phyloP scores from a whole-genome alignment of 1,284 basidiomycete species.

The Anthracocystis panici-leucophaei region DNA sequence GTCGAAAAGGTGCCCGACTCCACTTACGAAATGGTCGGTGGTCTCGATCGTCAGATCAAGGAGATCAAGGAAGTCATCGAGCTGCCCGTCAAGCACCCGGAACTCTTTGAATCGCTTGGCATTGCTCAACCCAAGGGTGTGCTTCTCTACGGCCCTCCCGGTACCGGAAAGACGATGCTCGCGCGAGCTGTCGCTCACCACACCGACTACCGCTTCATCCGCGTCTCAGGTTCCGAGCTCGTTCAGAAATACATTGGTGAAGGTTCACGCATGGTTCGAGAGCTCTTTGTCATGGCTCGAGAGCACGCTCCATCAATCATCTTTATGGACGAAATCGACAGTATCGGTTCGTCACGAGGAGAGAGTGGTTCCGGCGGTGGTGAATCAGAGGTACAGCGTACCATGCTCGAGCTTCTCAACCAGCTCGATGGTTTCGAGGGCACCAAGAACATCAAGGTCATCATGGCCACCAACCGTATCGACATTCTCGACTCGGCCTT shows the following conservation, averaged over 20 bases:
- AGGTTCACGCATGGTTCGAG: conserved; percentile 82
- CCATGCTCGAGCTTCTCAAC: conserved; percentile 96
- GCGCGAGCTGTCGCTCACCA: conserved; percentile 76
- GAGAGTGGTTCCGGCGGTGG: conserved; percentile 80
- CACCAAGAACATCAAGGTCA: conserved; percentile 98
- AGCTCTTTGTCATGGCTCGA: conserved; percentile 97
- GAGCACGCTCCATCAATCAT: conserved; percentile 99
- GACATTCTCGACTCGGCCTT: conserved; percentile 96
- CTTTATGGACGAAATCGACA: conserved; percentile 99
- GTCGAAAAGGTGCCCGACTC: conserved; percentile 99
- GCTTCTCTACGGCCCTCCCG: conserved; percentile 68
- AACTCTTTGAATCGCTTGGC: conserved; percentile 94
- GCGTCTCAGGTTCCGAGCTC: conserved; percentile 92
- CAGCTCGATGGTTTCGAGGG: conserved; percentile 98
- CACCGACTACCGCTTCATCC: conserved; percentile 97
- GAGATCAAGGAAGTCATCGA: conserved; percentile 99
- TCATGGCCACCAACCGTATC: conserved; percentile 99
- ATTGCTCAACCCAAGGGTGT: conserved; percentile 91
- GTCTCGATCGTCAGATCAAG: conserved; percentile 97
- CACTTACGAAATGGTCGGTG: conserved; percentile 99
- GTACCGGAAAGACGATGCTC: conserved; percentile 68
- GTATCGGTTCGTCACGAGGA: conserved; percentile 92
- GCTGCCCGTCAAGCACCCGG: conserved; percentile 96
- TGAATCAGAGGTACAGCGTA: conserved; percentile 96
- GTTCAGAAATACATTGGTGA: conserved; percentile 99